A percentile compares a stretch with the other conserved stretches of the same genome.
Evolutionary conservation across 1,284 basidiomycete genomes (phyloP).

Genomic region (Ceratobasidium sp.): DNA sequence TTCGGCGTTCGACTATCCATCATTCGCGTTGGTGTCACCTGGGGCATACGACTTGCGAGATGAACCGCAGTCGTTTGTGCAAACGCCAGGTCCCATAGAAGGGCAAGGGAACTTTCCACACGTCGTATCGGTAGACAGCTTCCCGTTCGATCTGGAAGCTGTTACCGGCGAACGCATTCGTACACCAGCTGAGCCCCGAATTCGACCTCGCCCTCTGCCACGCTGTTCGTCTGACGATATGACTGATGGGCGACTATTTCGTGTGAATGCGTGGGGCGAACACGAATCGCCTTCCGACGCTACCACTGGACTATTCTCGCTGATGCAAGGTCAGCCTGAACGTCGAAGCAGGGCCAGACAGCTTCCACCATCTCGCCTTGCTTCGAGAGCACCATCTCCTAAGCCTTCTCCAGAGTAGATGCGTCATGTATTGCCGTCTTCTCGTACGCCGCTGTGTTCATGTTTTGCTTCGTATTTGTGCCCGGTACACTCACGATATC

Average conservation of each 20-base stretch:
- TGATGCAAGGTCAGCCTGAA: conserved; percentile 28
- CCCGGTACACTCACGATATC: conserved; percentile 13
- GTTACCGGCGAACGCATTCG: conserved; percentile 26
- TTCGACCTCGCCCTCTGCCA: conserved; percentile 31
- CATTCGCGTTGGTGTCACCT: conserved; percentile 16
- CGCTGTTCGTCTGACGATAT: conserved; percentile 33
- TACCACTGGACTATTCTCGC: conserved; percentile 14
- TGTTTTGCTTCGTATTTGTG: not conserved
- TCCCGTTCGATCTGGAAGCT: conserved; percentile 16
- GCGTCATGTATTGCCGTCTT: conserved; percentile 3
- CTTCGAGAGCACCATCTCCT: conserved; percentile 27
- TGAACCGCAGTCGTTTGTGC: conserved; percentile 11
- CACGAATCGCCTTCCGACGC: conserved; percentile 25
- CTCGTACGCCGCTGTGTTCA: not conserved
- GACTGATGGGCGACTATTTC: conserved; percentile 28
- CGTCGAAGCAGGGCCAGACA: conserved; percentile 1
- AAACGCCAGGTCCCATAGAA: conserved; percentile 18
- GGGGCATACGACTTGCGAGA: not conserved
- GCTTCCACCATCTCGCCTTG: conserved; percentile 30
- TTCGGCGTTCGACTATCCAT: not conserved
- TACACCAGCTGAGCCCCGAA: conserved; percentile 12
- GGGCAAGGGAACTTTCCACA: not conserved
- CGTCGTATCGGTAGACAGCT: conserved; percentile 15
- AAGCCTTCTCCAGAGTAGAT: conserved; percentile 1
- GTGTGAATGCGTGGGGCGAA: conserved; percentile 37